Conservation (phyloP, 441 rosid genomes). For the Corymbia citriodora region DNA sequence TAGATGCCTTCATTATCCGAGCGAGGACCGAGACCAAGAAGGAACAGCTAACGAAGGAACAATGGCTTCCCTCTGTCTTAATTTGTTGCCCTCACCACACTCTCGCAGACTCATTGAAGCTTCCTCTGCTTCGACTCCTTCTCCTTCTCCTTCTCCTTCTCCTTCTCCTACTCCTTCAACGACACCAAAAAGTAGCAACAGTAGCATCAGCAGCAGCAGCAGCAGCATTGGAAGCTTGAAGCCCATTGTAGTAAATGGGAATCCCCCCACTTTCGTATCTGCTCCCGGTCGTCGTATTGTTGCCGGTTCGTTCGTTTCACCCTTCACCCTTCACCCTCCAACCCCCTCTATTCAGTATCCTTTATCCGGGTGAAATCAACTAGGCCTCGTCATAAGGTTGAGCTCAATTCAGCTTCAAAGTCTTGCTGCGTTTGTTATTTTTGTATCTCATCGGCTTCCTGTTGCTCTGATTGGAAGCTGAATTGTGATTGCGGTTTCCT, state of each 20-base stretch:
- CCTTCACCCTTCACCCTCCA: neutral
- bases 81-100: conserved; percentile 32
- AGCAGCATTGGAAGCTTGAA: conserved; percentile 22
- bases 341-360: neutral
- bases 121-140: conserved; percentile 20
- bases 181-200: neutral
- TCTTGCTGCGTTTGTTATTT: neutral
- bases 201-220: neutral
- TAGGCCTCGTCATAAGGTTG: neutral
- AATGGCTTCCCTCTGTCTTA: conserved; percentile 62
- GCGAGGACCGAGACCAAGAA: neutral
- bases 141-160: conserved; percentile 28
- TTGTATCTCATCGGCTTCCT: neutral
- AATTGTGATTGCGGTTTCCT: neutral
- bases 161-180: neutral
- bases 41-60: neutral
- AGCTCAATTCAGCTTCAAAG: neutral
- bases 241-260: conserved; percentile 70
- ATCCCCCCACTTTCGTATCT: conserved; percentile 84
- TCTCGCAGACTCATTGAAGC: conserved; percentile 36
- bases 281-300: conserved; percentile 91
- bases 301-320: conserved; percentile 48
- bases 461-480: neutral
- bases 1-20: neutral
- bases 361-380: neutral